These are phyloP conservation scores for Solanum chiquidenum DNA, from an alignment of 257 asterid genomes.

Conservation along the genomic window DNA sequence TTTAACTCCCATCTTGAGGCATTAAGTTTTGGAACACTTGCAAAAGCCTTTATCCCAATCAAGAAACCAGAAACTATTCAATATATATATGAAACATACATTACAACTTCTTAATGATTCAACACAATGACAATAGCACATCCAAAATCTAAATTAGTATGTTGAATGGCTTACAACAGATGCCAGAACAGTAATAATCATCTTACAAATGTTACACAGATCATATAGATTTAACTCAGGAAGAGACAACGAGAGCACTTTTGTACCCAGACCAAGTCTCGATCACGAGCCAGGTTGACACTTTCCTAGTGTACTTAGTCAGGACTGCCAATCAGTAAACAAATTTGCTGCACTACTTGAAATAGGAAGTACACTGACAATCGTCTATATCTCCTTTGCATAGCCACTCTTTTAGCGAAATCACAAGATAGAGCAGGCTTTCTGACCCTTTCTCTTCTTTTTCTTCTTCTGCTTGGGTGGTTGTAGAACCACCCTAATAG, in stretches of 20 bases:
- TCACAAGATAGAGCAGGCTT: constrained; percentile 48
- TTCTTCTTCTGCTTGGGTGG: constrained; percentile 68
- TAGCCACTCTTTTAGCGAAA: not conserved
- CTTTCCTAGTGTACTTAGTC: not conserved
- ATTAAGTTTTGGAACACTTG: not conserved
- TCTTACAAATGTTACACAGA: not conserved
- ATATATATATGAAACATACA: not conserved
- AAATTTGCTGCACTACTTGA: not conserved
- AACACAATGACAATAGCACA: not conserved
- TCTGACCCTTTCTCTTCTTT: constrained; percentile 66
- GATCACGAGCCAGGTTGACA: not conserved
- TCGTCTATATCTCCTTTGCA: not conserved
- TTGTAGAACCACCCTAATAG: constrained; percentile 62
- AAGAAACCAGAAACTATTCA: not conserved
- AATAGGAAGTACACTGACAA: not conserved
- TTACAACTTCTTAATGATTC: not conserved
- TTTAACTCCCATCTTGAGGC: not conserved
- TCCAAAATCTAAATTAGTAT: not conserved
- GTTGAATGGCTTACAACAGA: not conserved
- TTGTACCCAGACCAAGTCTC: not conserved
- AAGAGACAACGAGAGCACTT: not conserved
- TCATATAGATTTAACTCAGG: not conserved
- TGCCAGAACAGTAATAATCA: not conserved
- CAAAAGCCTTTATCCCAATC: not conserved
- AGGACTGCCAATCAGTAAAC: not conserved